Base-by-base conservation (phyloP, 768 basidiomycete species). In the Lyophyllum decastes region DNA sequence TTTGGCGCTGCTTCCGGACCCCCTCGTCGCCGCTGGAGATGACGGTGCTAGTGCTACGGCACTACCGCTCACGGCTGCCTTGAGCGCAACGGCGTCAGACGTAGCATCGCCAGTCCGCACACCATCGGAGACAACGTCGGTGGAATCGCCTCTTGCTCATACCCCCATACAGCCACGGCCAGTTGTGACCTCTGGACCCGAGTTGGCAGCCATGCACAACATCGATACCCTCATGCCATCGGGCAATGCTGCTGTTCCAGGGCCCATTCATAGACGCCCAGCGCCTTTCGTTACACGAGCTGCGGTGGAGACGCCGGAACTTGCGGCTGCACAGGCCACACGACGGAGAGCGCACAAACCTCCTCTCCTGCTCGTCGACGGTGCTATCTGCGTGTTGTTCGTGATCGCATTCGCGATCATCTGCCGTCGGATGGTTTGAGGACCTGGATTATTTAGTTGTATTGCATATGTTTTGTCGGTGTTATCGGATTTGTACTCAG, bases 1-100 rank as follows among this genome's bases (percentile, higher is more conserved):
- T 76, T 59, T 85, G 51, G 82, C 84, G 43, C 76, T 85, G 49
- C 82, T 95, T 50, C 92, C 91, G 12, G 89, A 93, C 72, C 87
- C 86, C 12, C 64, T 75, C 1, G 53, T 65, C 24, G 50, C 63
- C 48, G 52, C 41, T 26, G 35, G 47, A 22, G 43, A 51, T n/a
- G 57, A 41, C 54, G 43, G 24, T 14, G 34, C 33, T 17, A 30
- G 40, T 21, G 55, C 27, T 2, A 45, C 47, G 11, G 49, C 40
- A 24, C 49, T 38, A 38, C 58, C 14, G 30, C 30, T 30, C 30
- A 53, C 50, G 21, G 44, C 41, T 34, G 51, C 45, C 19, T 21
- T 58, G 50, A 41, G 44, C 34, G 26, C 50, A 50, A 38, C 49
- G 11, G 46, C n/a, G 40, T 16, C 52, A 56, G 57, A 57, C 24